Base-by-base conservation (phyloP, 768 basidiomycete species). In the Pleurotus eryngii region DNA sequence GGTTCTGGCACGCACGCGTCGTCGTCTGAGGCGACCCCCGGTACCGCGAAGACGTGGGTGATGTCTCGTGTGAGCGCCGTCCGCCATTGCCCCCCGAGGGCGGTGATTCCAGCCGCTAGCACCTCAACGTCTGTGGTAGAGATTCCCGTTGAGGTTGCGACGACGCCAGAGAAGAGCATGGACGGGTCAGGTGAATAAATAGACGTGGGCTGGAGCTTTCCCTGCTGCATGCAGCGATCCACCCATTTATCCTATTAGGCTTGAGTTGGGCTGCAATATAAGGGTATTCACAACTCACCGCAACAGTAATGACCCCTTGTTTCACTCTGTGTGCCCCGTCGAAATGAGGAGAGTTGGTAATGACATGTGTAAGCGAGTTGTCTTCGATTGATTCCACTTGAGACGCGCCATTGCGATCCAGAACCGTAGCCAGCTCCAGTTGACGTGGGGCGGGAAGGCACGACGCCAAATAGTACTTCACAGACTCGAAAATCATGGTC, bases 81-180 rank as follows among this genome's bases (percentile, higher is more conserved):
- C 22, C 90, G 81, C 85, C 85, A 92, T 68, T 91, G 87, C 0
- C 95, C 95, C 2, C 95, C 94, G 3, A 91, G 81, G 0, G 85
- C 82, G 1, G 79, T 77, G 26, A 95, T 83, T 0, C 86, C 90
- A 0, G 85, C 87, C 0, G 81, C 79, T 40, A 96, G 80, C 2
- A 87, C 82, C 64, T 90, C 89, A 24, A 84, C 70, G 67, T 96
- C 94, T 6, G 82, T 60, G 1, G 75, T 50, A 0, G 85, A 81
- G 3, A 93, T 87, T 59, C 87, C 86, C 12, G 83, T 77, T 3
- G 85, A 83, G 64, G 86, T 87, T 0, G 86, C 89, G 8, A 89
- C 81, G 17, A 95, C 76, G 1, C 90, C 90, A 5, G 92, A 95
- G 72, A 96, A 95, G 48, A 94, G 78, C 77, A 84, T 82, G 0